Evolutionary conservation across 768 basidiomycete species (phyloP), one percentile per base, ranked within the genome.

Genomic region (Kwoniella bestiolae): DNA sequence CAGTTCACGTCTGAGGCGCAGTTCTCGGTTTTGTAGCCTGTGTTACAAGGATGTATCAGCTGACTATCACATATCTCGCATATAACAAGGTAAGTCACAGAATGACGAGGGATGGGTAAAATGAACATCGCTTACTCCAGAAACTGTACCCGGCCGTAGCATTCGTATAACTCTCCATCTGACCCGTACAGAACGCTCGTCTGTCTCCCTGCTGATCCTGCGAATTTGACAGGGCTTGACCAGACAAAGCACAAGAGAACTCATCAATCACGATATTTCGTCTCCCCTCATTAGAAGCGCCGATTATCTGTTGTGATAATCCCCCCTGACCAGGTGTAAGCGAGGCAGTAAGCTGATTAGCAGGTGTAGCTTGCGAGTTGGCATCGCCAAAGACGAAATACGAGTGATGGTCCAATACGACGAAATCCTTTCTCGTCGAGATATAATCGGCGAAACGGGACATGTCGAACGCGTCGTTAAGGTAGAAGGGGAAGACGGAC

Each of bases 101-200:
- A 41, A 41, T 41, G 11, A 8, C 18, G 18, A 38, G 3, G 35
- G 0, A 12, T 38, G 35, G 5, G 18, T 38, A 2, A 3, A 11
- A 41, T 0, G 18, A 6, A 18, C 3, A 2, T 74, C 32, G 61
- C 86, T 67, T 70, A 88, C 88, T 84, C 89, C 89, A 90, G 76
- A 90, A 90, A 35, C 81, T 80, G 87, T 88, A 90, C 0, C 90
- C 88, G 1, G 87, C 85, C 18, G 86, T 84, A 34, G 79, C 79
- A 62, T 84, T 85, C 2, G 84, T 70, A 69, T 89, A 91, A 0
- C 84, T 84, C 23, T 84, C 83, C 83, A 87, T 83, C 70, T 90
- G 89, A 2, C 82, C 84, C 2, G 80, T 81, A 71, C 89, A 88
- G 70, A 89, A 90, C 3, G 83, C 76, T 58, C 78, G 82, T 31